phyloP scores from a whole-genome alignment of 2,329 filamentous ascomycete genomes.

The Blumeria graminis region DNA sequence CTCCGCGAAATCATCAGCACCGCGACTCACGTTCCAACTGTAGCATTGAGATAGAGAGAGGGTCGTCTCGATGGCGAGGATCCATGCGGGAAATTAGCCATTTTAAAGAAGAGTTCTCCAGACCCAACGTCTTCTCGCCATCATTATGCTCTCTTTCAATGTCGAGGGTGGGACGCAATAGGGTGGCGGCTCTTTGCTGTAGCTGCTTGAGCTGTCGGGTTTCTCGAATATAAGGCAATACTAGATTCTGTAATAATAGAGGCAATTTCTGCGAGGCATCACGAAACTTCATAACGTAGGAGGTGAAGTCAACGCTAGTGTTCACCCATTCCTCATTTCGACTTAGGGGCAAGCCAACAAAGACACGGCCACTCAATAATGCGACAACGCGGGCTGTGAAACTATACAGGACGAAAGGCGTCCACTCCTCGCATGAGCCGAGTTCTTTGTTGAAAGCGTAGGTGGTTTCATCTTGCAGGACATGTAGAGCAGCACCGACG shows the following conservation, averaged over 20 bases:
- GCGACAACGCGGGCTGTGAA: background rate
- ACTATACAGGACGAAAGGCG: background rate
- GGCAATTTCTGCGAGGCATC: background rate
- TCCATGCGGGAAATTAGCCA: background rate
- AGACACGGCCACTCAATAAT: slow-evolving; percentile 1
- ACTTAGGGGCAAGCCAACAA: background rate
- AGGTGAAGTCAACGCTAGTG: background rate
- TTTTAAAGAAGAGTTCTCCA: too few species aligned
- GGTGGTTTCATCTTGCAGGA: background rate
- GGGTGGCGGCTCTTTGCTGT: background rate
- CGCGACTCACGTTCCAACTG: too few species aligned
- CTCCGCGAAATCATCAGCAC: too few species aligned
- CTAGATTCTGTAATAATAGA: background rate
- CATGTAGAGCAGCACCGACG: background rate
- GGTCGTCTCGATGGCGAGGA: background rate
- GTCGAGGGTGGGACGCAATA: background rate
- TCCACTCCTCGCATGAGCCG: slow-evolving; percentile 1
- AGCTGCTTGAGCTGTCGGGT: background rate
- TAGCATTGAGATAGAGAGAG: too few species aligned
- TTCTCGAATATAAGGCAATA: background rate
- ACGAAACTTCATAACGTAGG: background rate
- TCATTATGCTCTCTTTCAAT: background rate
- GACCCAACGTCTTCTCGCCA: background rate
- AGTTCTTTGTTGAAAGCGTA: background rate
- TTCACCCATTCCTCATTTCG: slow-evolving; percentile 1